Conservation (phyloP, 2,329 filamentous ascomycete species). For the Pseudopithomyces chartarum region DNA sequence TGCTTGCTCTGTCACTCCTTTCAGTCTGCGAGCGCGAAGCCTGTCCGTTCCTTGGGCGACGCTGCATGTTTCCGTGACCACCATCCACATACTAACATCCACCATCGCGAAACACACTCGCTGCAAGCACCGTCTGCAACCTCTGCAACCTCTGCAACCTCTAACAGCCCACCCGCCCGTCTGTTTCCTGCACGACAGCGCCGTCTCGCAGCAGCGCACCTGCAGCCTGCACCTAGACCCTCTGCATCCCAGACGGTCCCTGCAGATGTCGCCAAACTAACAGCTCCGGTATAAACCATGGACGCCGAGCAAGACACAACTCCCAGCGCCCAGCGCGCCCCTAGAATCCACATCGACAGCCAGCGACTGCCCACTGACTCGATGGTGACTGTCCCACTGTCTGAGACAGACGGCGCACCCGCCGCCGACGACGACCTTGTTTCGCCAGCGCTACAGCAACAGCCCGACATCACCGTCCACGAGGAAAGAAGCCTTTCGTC, state of each 20-base stretch:
- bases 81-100: conserved; percentile 7
- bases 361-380: conserved; percentile 62
- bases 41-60: neutral
- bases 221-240: neutral
- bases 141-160: conserved; percentile 20
- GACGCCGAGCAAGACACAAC: conserved; percentile 20
- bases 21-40: neutral
- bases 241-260: conserved; percentile 4
- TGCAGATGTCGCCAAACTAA: conserved; percentile 22
- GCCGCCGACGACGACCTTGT: conserved; percentile 39
- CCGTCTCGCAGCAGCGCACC: conserved; percentile 15
- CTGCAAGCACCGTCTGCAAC: conserved; percentile 21
- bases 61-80: conserved; percentile 11
- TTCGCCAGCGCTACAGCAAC: conserved; percentile 12
- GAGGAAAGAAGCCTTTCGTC: conserved; percentile 35
- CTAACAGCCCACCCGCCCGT: conserved; percentile 15
- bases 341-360: conserved; percentile 33
- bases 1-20: conserved; percentile 9
- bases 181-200: neutral
- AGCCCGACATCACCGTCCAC: conserved; percentile 37
- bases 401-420: conserved; percentile 59
- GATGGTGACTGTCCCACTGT: conserved; percentile 77
- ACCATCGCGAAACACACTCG: conserved; percentile 24
- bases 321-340: conserved; percentile 23
- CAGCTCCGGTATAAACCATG: conserved; percentile 24